phyloP scores from a whole-genome alignment of 208 protist genomes.

The Trypanosoma melophagium region DNA sequence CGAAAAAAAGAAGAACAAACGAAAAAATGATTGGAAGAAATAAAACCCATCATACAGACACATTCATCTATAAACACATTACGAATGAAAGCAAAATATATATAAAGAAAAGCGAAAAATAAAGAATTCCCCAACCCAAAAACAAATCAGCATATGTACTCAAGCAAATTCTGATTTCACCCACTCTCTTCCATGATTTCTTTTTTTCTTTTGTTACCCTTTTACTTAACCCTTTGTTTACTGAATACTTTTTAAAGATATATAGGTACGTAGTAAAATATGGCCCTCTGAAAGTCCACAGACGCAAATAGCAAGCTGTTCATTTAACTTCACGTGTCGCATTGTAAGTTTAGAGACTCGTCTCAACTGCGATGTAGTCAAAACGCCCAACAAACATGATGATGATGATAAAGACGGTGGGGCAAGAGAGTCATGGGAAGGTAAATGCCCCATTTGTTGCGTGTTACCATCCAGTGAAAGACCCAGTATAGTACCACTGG shows the following conservation, averaged over 20 bases:
- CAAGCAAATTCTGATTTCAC: no score
- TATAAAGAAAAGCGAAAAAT: constrained; percentile 1
- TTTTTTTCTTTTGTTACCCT: no score
- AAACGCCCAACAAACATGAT: neutral
- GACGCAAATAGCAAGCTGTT: neutral
- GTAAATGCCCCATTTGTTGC: neutral
- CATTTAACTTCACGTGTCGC: constrained; percentile 1
- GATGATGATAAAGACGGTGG: neutral
- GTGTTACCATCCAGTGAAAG: neutral
- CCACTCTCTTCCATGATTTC: no score
- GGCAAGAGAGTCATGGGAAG: no score
- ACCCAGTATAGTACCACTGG: neutral
- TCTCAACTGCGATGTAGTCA: neutral
- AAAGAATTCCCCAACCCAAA: neutral
- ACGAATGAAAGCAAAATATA: neutral
- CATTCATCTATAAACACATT: neutral
- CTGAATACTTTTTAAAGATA: neutral
- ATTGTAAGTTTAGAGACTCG: neutral
- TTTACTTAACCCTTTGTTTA: neutral
- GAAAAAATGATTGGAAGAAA: neutral
- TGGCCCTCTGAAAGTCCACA: neutral
- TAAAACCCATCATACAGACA: no score
- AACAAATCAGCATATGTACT: neutral
- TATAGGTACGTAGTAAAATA: neutral
- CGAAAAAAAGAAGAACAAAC: neutral